Conservation (phyloP, 306 rosid species). For the Ziziphus jujuba region DNA sequence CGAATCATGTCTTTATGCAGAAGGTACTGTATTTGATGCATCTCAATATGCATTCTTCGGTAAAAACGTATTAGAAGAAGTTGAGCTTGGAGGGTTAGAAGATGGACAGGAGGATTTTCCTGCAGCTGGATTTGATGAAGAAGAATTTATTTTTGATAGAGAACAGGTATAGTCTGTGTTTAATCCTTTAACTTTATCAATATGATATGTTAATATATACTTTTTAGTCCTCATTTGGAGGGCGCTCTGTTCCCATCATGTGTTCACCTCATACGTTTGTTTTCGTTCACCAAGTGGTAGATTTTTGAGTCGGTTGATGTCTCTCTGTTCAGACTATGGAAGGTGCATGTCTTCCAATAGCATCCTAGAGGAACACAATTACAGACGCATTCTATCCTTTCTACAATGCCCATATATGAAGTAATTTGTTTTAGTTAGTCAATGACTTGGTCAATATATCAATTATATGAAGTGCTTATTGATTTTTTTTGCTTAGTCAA, state of each 20-base stretch:
- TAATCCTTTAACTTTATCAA: not conserved
- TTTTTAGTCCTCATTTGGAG: not conserved
- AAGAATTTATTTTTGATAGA: conserved; percentile 71
- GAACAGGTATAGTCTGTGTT: conserved; percentile 47
- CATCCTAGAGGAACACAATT: too few relatives aligned
- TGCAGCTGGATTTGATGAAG: conserved; percentile 62
- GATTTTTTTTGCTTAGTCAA: too few relatives aligned
- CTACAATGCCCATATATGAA: too few relatives aligned
- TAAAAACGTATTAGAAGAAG: conserved; percentile 65
- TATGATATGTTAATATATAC: not conserved
- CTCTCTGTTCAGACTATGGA: too few relatives aligned
- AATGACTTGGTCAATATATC: too few relatives aligned
- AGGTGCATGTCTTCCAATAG: too few relatives aligned
- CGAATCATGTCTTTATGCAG: conserved; percentile 34
- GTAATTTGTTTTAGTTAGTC: too few relatives aligned
- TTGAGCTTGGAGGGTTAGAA: conserved; percentile 88
- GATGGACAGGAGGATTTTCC: conserved; percentile 43
- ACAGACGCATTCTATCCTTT: too few relatives aligned
- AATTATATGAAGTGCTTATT: too few relatives aligned
- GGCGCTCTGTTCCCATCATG: not conserved
- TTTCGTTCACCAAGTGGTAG: too few relatives aligned
- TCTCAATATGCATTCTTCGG: conserved; percentile 90
- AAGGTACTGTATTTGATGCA: conserved; percentile 69
- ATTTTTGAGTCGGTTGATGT: too few relatives aligned
- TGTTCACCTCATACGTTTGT: too few relatives aligned